Base-by-base conservation (phyloP, 306 rosid genomes). In the Cicer cuneatum region DNA sequence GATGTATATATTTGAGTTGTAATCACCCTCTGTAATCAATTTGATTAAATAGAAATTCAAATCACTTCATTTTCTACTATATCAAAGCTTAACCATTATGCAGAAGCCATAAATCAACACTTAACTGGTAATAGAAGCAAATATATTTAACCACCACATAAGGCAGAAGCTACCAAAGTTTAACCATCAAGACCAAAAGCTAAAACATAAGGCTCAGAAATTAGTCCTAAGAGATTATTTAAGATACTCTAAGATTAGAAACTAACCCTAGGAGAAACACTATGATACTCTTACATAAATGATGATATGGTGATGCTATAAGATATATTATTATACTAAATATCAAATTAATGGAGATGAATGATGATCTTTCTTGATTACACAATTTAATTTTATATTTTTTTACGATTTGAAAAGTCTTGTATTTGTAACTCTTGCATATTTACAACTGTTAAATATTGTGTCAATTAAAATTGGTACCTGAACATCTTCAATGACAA, bases 401-500 rank as follows among this genome's bases (percentile, higher is more conserved):
- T 59, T 59, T 60, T 38, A 62, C 68, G 8, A 62, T 62, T 15
- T 62, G 48, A 62, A 62, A 62, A 65, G 38, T 65, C 64, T 29
- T 58, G 0, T 6, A 16, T 7, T 11, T 29, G 64, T 58, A 58
- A 58, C 2, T 42, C 3, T 7, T 19, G 53, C 70, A 65, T 65
- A 41, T 21, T 38, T 41, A 42, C 45, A 41, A 42, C 7, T 42
- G 39, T 40, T 7, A 65, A 19, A 42, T 64, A 64, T 64, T 64
- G 14, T 42, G 42, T 2, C 16, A 7, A 66, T 43, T 43, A 66
- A 37, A 48, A 65, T 19, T 73, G 73, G 69, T 87, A 92, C 99
- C 99, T 95, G 96, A 71, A 95, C 99, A 85, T 95, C 99, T 86
- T 95, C 99, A 63, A 95, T 79, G 77, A 95, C 99, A 79, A 95